Base-by-base conservation (phyloP, 2,329 filamentous ascomycete species). In the Venturiaceae sp. region DNA sequence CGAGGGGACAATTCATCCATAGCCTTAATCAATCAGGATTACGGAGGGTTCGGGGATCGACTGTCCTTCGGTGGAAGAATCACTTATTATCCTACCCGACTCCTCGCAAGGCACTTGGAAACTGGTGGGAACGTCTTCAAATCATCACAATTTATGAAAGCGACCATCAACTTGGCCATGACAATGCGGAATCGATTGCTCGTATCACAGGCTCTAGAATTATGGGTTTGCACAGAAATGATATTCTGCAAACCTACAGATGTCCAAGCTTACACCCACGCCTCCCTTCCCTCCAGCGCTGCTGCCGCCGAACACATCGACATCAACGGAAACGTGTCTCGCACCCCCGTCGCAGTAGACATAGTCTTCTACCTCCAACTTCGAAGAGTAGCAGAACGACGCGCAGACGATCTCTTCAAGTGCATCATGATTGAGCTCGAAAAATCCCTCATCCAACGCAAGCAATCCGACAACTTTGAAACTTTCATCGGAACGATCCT, bases 401-500 rank as follows among this genome's bases (percentile, higher is more conserved):
- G 21, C 11, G 26, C 32, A n/a, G 67, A 70, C 36, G 59, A 73
- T 56, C 70, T 83, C 5, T 77, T 77, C 62, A 82, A 80, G 57
- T 71, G 71, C 9, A 76, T 83, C 34, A 79, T 84, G 74, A 82
- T 81, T 61, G 81, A 83, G 60, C 73, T 84, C 1, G 82, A 85
- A 65, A 77, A 80, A 19, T 76, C 81, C n/a, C 69, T 84, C 4
- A 72, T 84, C 7, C 80, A 82, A 63, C 78, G 80, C 13, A 78
- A 81, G 64, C 78, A 82, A 66, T 77, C 75, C 23, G 79, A 77
- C 55, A 76, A 76, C 50, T 83, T 84, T 58, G 78, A 81, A 60
- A 84, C 81, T 0, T 83, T 83, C 64, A 68, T 85, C n/a, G 77
- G 79, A 5, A 75, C 80, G 0, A 72, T 84, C n/a, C 73, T 84